Conservation (phyloP, 345 rosid genomes). For the Gossypium stocksii region DNA sequence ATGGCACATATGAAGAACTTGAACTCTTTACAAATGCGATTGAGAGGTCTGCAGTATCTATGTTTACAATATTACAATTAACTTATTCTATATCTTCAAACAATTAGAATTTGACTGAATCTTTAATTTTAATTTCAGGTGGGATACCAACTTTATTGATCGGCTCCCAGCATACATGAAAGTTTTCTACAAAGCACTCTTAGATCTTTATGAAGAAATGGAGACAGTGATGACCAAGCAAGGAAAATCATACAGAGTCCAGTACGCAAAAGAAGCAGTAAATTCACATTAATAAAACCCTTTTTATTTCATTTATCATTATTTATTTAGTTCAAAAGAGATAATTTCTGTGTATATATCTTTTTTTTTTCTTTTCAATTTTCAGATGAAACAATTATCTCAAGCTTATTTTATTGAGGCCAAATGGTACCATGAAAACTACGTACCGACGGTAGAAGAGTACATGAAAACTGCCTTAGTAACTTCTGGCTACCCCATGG, state of each 20-base stretch:
- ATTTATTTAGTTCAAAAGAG: not conserved
- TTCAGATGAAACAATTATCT: slow-evolving; percentile 25
- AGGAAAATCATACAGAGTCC: not conserved
- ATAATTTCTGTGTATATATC: too few relatives aligned
- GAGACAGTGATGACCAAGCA: not conserved
- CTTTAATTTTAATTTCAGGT: not conserved
- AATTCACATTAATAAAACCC: not conserved
- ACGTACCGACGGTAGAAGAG: slow-evolving; percentile 27
- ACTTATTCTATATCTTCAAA: not conserved
- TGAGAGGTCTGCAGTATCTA: slow-evolving; percentile 13
- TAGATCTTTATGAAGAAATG: not conserved
- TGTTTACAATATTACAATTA: not conserved
- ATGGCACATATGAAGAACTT: slow-evolving; percentile 24
- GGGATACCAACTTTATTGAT: not conserved
- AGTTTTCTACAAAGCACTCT: not conserved
- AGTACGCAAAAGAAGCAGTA: not conserved
- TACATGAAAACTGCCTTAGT: slow-evolving; percentile 21
- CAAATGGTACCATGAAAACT: slow-evolving; percentile 19
- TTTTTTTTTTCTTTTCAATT: not conserved
- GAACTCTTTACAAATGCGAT: slow-evolving; percentile 20
- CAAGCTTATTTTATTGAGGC: slow-evolving; percentile 25
- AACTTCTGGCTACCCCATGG: slow-evolving; percentile 4
- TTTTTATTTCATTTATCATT: not conserved
- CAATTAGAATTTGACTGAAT: not conserved
- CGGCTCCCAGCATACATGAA: not conserved